phyloP scores from a whole-genome alignment of 805 yeast genomes.

The Lipomyces sp. region DNA sequence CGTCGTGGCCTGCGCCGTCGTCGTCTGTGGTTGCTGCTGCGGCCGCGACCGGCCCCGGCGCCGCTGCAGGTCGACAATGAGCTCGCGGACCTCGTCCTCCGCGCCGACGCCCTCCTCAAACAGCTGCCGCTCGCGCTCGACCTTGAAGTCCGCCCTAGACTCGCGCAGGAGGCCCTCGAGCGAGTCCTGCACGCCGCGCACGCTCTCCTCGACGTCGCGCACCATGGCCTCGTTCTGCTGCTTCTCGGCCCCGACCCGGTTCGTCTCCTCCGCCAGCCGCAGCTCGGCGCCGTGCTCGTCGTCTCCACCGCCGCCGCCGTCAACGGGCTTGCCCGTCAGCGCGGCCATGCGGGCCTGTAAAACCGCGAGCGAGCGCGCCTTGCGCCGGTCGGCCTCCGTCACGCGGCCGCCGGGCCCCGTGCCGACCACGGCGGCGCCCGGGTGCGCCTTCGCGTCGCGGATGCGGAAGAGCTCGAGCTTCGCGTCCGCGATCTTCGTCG shows the following conservation, averaged over 20 bases:
- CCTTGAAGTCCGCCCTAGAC: conserved; percentile 31
- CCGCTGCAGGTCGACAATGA: conserved; percentile 53
- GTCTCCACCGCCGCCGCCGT: conserved; percentile 43
- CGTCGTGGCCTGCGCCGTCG: not conserved
- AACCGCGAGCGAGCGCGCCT: conserved; percentile 74
- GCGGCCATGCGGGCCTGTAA: conserved; percentile 89
- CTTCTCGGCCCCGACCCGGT: conserved; percentile 52
- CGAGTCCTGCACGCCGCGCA: conserved; percentile 58
- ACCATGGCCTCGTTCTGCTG: conserved; percentile 58
- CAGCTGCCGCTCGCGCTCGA: conserved; percentile 54
- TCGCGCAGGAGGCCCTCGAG: conserved; percentile 45
- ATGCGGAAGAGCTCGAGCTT: conserved; percentile 63
- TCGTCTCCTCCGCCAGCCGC: conserved; percentile 49
- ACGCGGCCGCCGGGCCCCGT: conserved; percentile 84
- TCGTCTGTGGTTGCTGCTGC: not conserved
- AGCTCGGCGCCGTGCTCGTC: conserved; percentile 48
- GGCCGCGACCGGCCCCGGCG: not conserved
- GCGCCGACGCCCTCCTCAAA: conserved; percentile 85
- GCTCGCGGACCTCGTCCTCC: conserved; percentile 58
- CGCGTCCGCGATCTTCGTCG: conserved; percentile 62
- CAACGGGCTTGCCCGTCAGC: conserved; percentile 69
- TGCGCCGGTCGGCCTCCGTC: conserved; percentile 77
- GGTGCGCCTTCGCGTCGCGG: conserved; percentile 57
- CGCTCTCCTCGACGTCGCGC: conserved; percentile 67
- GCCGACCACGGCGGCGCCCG: conserved; percentile 64